These are phyloP conservation scores for Pinus tabuliformis DNA, from an alignment of 75 land plant species.

Conservation along the genomic window DNA sequence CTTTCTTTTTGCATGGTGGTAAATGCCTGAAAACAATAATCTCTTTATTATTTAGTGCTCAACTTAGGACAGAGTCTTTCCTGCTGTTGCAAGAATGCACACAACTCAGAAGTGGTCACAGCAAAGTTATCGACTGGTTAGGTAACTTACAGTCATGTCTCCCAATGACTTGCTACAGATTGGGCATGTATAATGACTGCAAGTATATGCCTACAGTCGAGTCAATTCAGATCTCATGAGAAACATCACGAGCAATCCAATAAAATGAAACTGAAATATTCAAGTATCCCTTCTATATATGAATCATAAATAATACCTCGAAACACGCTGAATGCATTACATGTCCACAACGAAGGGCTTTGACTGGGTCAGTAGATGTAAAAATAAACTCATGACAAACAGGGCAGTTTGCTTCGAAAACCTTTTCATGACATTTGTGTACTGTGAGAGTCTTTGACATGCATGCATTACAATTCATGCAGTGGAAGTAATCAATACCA, in stretches of 20 bases:
- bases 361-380: slow-evolving; percentile 68
- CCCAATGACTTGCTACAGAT: slow-evolving; percentile 85
- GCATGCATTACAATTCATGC: slow-evolving; percentile 87
- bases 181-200: slow-evolving; percentile 72
- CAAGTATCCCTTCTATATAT: background rate
- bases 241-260: background rate
- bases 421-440: slow-evolving; percentile 73
- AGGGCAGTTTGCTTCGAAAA: slow-evolving; percentile 67
- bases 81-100: background rate
- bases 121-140: background rate
- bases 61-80: slow-evolving; percentile 3
- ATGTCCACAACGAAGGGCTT: slow-evolving; percentile 77
- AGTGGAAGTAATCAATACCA: slow-evolving; percentile 75
- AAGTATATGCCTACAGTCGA: slow-evolving; percentile 60
- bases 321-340: slow-evolving; percentile 86
- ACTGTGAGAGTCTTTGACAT: slow-evolving; percentile 45
- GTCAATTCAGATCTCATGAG: background rate
- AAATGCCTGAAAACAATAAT: background rate
- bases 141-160: slow-evolving; percentile 67
- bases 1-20: background rate
- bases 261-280: background rate
- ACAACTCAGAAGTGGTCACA: background rate
- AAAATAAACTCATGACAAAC: slow-evolving; percentile 74
- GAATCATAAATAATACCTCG: slow-evolving; percentile 31
- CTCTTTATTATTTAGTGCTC: background rate